phyloP scores from a whole-genome alignment of 2,329 filamentous ascomycete species.

The Emmonsiellopsis sp. region DNA sequence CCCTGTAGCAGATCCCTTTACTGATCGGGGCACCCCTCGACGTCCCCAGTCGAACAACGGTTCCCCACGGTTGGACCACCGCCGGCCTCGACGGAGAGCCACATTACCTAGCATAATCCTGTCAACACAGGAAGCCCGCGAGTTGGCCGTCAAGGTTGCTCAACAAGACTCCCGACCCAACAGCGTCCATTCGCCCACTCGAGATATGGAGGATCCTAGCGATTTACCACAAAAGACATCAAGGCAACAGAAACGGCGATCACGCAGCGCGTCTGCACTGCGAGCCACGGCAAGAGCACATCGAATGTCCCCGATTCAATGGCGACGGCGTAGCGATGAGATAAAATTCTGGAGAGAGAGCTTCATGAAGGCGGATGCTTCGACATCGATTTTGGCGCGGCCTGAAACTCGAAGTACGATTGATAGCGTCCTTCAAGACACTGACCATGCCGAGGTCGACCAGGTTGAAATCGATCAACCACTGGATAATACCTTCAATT shows the following conservation, averaged over 20 bases:
- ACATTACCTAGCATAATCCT: conserved; percentile 38
- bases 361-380: conserved; percentile 19
- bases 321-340: conserved; percentile 34
- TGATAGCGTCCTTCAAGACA: conserved; percentile 1
- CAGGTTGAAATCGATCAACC: background rate
- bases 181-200: conserved; percentile 4
- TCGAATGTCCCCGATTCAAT: conserved; percentile 32
- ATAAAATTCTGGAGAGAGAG: conserved; percentile 29
- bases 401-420: conserved; percentile 8
- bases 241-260: conserved; percentile 30
- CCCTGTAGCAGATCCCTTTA: background rate
- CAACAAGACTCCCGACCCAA: conserved; percentile 8
- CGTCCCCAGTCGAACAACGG: background rate
- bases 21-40: background rate
- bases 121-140: conserved; percentile 30
- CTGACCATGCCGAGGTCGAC: background rate
- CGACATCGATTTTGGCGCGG: conserved; percentile 9
- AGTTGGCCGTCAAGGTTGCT: conserved; percentile 12
- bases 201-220: background rate
- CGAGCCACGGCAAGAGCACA: conserved; percentile 26
- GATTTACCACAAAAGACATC: background rate
- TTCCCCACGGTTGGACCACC: conserved; percentile 1
- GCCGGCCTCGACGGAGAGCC: conserved; percentile 27
- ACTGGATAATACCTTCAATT: conserved; percentile 20
- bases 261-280: conserved; percentile 36